Evolutionary conservation across 768 basidiomycete species (phyloP).

Genomic region (Sarcomyxa edulis): DNA sequence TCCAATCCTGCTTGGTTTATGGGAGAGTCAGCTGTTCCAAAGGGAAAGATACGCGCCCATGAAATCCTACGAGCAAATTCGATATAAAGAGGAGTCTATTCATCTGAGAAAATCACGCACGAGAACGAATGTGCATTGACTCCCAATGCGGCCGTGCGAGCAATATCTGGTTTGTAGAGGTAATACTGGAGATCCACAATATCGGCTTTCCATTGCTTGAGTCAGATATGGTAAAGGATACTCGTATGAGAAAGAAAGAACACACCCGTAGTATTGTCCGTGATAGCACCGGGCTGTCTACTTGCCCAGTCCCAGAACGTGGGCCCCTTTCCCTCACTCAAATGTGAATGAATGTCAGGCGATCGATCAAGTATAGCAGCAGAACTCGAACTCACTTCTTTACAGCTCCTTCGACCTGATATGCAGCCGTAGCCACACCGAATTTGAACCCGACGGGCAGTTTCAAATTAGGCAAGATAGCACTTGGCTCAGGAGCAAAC

Average conservation of each 20-base stretch:
- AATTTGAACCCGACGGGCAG: slow-evolving; percentile 44
- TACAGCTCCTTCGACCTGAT: slow-evolving; percentile 48
- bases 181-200: slow-evolving; percentile 45
- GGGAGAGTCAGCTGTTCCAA: slow-evolving; percentile 43
- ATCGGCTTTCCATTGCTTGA: slow-evolving; percentile 38
- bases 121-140: slow-evolving; percentile 50
- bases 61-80: slow-evolving; percentile 29
- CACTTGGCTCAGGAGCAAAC: slow-evolving; percentile 37
- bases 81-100: background rate
- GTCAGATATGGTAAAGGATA: background rate
- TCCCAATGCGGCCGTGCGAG: slow-evolving; percentile 44
- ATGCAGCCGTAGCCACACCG: slow-evolving; percentile 48
- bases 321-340: slow-evolving; percentile 44
- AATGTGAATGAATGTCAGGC: too few relatives aligned
- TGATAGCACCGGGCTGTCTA: slow-evolving; percentile 33
- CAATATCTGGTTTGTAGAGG: slow-evolving; percentile 47
- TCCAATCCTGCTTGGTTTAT: slow-evolving; percentile 41
- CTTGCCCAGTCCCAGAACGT: slow-evolving; percentile 47
- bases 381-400: too few relatives aligned
- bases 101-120: slow-evolving; percentile 19
- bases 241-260: background rate
- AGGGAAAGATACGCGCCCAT: slow-evolving; percentile 48
- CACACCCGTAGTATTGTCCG: slow-evolving; percentile 39
- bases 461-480: slow-evolving; percentile 37
- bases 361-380: too few relatives aligned